Evolutionary conservation across 306 rosid species (phyloP).

Genomic region (Coriaria nepalensis): DNA sequence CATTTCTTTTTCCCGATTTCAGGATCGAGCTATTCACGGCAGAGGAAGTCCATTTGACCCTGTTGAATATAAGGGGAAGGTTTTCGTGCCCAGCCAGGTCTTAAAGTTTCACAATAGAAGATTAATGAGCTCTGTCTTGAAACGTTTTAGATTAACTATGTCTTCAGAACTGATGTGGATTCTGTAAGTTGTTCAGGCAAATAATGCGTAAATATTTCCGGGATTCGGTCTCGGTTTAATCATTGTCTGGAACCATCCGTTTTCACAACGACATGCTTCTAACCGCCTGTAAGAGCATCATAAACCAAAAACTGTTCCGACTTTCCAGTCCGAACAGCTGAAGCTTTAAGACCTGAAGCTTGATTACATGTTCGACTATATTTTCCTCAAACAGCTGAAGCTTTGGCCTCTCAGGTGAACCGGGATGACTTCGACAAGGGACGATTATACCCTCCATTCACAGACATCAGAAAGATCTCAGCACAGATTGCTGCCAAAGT

Average conservation of each 20-base stretch:
- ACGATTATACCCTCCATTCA: constrained; percentile 77
- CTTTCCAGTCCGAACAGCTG: constrained; percentile 48
- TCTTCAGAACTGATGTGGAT: constrained; percentile 9
- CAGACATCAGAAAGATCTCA: constrained; percentile 85
- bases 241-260: constrained; percentile 85
- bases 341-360: too few relatives aligned
- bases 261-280: constrained; percentile 86
- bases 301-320: background rate
- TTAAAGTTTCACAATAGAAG: background rate
- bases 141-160: background rate
- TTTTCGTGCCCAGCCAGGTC: constrained; percentile 81
- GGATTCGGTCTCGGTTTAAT: constrained; percentile 84
- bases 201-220: constrained; percentile 93
- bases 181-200: constrained; percentile 39
- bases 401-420: constrained; percentile 67
- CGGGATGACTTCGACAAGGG: constrained; percentile 62
- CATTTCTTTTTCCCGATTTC: constrained; percentile 6
- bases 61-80: constrained; percentile 70
- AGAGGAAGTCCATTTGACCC: constrained; percentile 89
- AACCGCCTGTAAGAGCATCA: constrained; percentile 74
- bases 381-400: constrained; percentile 61
- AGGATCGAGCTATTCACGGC: constrained; percentile 80
- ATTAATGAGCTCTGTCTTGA: too few relatives aligned
- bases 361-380: constrained; percentile 8
- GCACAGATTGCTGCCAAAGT: constrained; percentile 86